A percentile compares a stretch with the other conserved stretches of the same genome.
Conservation (phyloP, 441 rosid species). For the Isatis lusitanica region DNA sequence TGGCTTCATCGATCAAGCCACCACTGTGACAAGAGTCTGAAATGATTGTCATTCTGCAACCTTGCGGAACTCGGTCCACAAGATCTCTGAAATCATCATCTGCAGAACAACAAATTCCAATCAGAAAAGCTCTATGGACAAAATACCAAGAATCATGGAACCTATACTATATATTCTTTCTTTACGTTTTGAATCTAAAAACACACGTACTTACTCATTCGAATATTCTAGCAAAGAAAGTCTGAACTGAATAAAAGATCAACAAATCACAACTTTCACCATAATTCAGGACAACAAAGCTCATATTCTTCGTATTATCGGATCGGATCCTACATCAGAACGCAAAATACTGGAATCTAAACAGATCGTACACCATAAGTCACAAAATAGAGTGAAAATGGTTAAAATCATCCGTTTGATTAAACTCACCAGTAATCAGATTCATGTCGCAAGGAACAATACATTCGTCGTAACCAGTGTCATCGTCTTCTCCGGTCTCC, state of each 20-base stretch:
- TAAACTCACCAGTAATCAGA: constrained; percentile 68
- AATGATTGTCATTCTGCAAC: constrained; percentile 68
- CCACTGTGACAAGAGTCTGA: constrained; percentile 96
- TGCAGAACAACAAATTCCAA: constrained; percentile 23
- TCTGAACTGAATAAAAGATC: neutral
- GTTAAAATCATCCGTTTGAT: neutral
- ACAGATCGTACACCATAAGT: neutral
- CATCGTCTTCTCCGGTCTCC: constrained; percentile 96
- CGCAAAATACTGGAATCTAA: neutral
- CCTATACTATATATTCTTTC: neutral
- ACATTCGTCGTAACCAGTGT: constrained; percentile 93
- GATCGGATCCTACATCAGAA: constrained; percentile 8
- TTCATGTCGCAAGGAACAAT: constrained; percentile 96
- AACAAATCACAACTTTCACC: neutral
- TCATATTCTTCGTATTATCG: neutral
- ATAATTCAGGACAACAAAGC: neutral
- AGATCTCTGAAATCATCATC: constrained; percentile 92
- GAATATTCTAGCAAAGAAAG: too few species aligned
- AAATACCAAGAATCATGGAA: constrained; percentile 1
- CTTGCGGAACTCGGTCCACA: constrained; percentile 69
- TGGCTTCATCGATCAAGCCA: constrained; percentile 82
- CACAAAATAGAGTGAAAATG: neutral
- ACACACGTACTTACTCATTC: neutral
- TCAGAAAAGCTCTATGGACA: neutral
- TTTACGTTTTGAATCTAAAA: neutral